Evolutionary conservation across 352 stramenopile species (phyloP).

Genomic region (Phytophthora sp.): DNA sequence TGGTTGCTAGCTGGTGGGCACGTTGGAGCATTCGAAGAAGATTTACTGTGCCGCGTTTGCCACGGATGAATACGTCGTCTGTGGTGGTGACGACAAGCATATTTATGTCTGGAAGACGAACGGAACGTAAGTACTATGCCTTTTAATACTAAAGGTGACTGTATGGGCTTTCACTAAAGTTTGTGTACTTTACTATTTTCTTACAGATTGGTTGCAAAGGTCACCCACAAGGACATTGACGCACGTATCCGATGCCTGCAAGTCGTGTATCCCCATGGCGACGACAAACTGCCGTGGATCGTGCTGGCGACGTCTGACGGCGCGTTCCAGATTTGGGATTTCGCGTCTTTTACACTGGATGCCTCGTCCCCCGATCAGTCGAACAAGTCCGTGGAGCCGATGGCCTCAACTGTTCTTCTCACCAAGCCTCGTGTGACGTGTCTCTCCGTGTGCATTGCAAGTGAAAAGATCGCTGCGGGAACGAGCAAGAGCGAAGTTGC

Average conservation of each 20-base stretch:
- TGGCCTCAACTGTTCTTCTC: constrained; percentile 68
- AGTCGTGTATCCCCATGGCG: constrained; percentile 70
- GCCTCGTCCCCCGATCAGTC: constrained; percentile 50
- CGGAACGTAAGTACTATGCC: constrained; percentile 60
- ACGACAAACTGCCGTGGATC: constrained; percentile 65
- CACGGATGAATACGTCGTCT: constrained; percentile 78
- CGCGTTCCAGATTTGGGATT: constrained; percentile 82
- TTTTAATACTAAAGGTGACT: too few species aligned
- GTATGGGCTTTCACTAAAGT: too few species aligned
- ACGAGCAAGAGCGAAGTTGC: constrained; percentile 19
- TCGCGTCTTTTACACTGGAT: constrained; percentile 68
- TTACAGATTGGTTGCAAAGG: constrained; percentile 67
- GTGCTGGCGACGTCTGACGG: constrained; percentile 81
- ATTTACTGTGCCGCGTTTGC: constrained; percentile 80
- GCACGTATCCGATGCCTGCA: constrained; percentile 78
- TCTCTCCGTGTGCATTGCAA: constrained; percentile 66
- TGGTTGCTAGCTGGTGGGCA: constrained; percentile 55
- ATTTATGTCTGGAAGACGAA: constrained; percentile 85
- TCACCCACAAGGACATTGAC: constrained; percentile 66
- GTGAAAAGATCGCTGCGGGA: constrained; percentile 19
- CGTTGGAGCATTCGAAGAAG: constrained; percentile 74
- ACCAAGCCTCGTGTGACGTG: constrained; percentile 81
- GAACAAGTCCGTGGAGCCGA: constrained; percentile 59
- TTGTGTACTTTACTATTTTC: constrained; percentile 9
- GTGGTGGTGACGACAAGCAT: constrained; percentile 77